Base-by-base conservation (phyloP, 768 basidiomycete species). In the Botryobasidium botryosum region DNA sequence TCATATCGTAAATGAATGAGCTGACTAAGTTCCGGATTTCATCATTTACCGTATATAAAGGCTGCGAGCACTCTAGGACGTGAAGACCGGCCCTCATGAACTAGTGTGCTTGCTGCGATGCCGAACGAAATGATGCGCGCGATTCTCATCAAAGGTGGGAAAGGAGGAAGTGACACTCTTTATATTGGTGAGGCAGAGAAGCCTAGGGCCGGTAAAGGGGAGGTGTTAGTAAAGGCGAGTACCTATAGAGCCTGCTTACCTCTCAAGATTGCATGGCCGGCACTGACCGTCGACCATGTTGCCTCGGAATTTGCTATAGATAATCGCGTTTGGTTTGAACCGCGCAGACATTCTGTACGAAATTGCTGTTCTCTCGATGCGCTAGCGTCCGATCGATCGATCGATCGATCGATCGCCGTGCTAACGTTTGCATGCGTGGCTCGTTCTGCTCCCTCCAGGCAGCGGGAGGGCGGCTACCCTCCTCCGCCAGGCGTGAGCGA, bases 301-400 rank as follows among this genome's bases (percentile, higher is more conserved):
- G n/a, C n/a, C n/a, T n/a, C n/a, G n/a, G n/a, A n/a, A n/a, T n/a
- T n/a, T n/a, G n/a, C n/a, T n/a, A n/a, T n/a, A n/a, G n/a, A n/a
- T 39, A 10, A 45, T 21, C 12, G 26, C 78, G 1, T 90, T 91
- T 57, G 84, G 85, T n/a, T 61, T 91, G 48, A 91, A 91, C 61
- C 70, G 88, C 25, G 77, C 85, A 84, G 87, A 91, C 55, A 67
- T 86, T 43, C 42, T 51, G 5, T 87, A 85, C 58, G 72, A 79
- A 5, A 67, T 75, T 55, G 80, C 79, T 1, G 53, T 57, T n/a
- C 25, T 8, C n/a, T 37, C 25, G 20, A 10, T 5, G 8, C 17
- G 13, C 23, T 8, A 24, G 25, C 29, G 15, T 31, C 10, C 8
- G 12, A 8, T 40, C 20, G 18, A 5, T 33, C 17, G 25, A n/a